Evolutionary conservation across 2,329 filamentous ascomycete genomes (phyloP).

Genomic region (Intubia oerlemansii): DNA sequence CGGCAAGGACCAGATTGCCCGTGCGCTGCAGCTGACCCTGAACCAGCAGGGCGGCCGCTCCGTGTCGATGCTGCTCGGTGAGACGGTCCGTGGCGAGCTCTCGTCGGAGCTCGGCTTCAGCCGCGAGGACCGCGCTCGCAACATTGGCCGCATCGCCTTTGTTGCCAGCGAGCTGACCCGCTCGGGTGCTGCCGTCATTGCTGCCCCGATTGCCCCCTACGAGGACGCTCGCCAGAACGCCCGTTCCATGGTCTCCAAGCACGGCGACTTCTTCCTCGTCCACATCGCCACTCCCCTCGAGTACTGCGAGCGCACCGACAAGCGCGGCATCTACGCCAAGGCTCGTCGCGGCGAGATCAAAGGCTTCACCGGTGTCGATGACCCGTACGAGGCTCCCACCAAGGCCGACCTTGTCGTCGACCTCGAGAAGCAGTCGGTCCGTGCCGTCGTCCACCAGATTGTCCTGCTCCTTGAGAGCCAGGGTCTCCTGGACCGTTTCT

Average conservation of each 20-base stretch:
- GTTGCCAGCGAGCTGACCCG: slow-evolving; percentile 88
- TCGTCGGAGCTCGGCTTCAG: slow-evolving; percentile 92
- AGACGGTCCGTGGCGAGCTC: slow-evolving; percentile 84
- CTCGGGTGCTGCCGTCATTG: slow-evolving; percentile 84
- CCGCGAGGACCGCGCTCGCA: slow-evolving; percentile 76
- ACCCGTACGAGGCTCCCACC: slow-evolving; percentile 73
- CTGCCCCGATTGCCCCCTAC: slow-evolving; percentile 87
- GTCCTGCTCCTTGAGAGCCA: slow-evolving; percentile 76
- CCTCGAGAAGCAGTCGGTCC: slow-evolving; percentile 64
- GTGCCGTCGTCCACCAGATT: slow-evolving; percentile 93
- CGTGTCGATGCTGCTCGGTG: slow-evolving; percentile 83
- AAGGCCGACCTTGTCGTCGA: slow-evolving; percentile 77
- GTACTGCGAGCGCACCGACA: slow-evolving; percentile 87
- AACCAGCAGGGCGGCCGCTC: slow-evolving; percentile 95
- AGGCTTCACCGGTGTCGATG: slow-evolving; percentile 95
- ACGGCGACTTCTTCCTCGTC: slow-evolving; percentile 81
- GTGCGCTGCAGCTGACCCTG: slow-evolving; percentile 85
- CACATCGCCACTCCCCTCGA: slow-evolving; percentile 88
- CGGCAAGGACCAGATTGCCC: slow-evolving; percentile 91
- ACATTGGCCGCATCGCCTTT: slow-evolving; percentile 91
- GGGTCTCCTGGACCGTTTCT: slow-evolving; percentile 60
- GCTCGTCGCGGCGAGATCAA: slow-evolving; percentile 82
- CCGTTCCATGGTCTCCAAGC: slow-evolving; percentile 67
- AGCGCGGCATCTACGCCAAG: slow-evolving; percentile 68
- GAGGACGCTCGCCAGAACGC: slow-evolving; percentile 57